phyloP scores from a whole-genome alignment of 768 basidiomycete genomes.

The Mycena galericulata region DNA sequence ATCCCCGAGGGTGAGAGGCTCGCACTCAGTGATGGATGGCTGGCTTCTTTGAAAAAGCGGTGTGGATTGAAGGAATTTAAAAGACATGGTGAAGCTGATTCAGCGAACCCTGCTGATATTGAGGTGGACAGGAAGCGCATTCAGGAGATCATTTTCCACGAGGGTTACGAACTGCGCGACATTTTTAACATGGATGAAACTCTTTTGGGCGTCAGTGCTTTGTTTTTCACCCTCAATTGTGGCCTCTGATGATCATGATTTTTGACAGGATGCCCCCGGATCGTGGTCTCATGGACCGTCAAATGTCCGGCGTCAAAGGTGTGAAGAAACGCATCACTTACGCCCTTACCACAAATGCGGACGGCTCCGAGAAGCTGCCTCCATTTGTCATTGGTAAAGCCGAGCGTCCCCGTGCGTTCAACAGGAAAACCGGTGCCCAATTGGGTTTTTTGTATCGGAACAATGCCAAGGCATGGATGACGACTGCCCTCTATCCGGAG shows the following conservation, averaged over 20 bases:
- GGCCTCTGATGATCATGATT: conserved; percentile 9
- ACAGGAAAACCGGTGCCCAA: conserved; percentile 34
- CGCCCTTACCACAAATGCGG: conserved; percentile 34
- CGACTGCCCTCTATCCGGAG: conserved; percentile 30
- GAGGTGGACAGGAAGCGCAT: too few species aligned
- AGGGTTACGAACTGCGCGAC: too few species aligned
- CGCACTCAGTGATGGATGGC: too few species aligned
- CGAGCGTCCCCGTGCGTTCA: conserved; percentile 30
- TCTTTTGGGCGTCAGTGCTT: not conserved
- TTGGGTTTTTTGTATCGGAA: conserved; percentile 37
- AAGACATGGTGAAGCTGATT: too few species aligned
- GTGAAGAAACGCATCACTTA: conserved; percentile 35
- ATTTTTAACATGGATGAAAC: too few species aligned
- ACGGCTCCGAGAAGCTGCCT: conserved; percentile 28
- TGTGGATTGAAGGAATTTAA: too few species aligned
- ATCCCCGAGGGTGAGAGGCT: too few species aligned
- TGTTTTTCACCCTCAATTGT: not conserved
- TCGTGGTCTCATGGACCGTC: conserved; percentile 20
- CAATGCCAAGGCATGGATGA: conserved; percentile 42
- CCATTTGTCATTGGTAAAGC: conserved; percentile 34
- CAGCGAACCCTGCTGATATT: too few species aligned
- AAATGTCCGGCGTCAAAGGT: conserved; percentile 33
- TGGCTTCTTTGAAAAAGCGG: too few species aligned
- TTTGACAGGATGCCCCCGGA: conserved; percentile 30
- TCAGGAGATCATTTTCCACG: too few species aligned